Evolutionary conservation across 164 flowering plant genomes (phyloP), one percentile per base, ranked within the genome.

Genomic region (Liquidambar formosana): DNA sequence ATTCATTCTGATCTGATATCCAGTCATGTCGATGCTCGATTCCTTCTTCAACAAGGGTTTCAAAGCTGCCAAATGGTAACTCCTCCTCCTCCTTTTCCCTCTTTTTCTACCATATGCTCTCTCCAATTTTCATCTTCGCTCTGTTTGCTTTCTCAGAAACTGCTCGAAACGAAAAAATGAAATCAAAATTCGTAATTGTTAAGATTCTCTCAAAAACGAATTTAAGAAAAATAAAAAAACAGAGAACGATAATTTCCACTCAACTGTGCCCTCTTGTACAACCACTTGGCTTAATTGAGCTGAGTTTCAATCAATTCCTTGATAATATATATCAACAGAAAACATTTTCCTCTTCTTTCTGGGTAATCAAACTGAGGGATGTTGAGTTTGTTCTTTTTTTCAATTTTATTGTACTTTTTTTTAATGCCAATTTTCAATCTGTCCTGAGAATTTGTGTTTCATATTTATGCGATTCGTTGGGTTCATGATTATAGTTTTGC

Each of bases 41-140:
- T 74, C 94, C 10, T 88, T 94, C 86, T 88, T 94, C 92, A 85
- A 69, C 79, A 83, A 85, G 77, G 88, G 93, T 53, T 92, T 92
- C 75, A 90, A 84, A 71, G 98, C 80, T 23, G 76, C 94, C 33
- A 89, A 88, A 77, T 91, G 98, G 98, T 93, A 83, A 64, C 54
- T 48, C n/a, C n/a, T n/a, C n/a, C n/a, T 54, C 5, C 18, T 49
- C 25, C 47, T 43, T 9, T 23, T 26, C 26, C 23, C 19, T 57
- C 13, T 51, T 54, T 33, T n/a, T 63, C 11, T 57, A 38, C 1
- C 4, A 33, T 23, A 5, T 21, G 47, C 5, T 44, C 56, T 47
- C 21, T 10, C 22, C 18, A 8, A 12, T 15, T 25, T 11, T n/a
- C 5, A 2, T 51, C 41, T 14, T 15, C 4, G 26, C 15, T 4